Evolutionary conservation across 192 early-diverging fungal genomes (phyloP), one percentile per base, ranked within the genome.

Genomic region (Backusella macrospora): DNA sequence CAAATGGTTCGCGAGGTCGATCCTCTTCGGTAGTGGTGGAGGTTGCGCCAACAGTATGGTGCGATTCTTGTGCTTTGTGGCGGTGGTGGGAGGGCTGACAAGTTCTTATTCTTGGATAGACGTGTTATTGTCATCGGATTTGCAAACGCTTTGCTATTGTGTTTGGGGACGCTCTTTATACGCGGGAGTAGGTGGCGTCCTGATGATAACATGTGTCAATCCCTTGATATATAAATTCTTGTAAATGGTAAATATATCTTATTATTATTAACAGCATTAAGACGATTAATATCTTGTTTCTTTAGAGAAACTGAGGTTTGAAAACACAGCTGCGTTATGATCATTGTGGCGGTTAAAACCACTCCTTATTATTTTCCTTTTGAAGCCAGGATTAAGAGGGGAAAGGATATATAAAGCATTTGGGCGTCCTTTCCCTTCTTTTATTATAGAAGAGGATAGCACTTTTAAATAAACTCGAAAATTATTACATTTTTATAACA

Each of bases 331-430:
- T 10, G 52, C 21, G 26, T 59, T 26, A 4, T 5, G 9, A 12
- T 3, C 10, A 59, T 2, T 59, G 18, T 13, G 5, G 48, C n/a
- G 12, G 29, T 2, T 59, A 4, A 59, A 59, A 59, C 18, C 6
- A 52, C 52, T 26, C 10, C 52, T 26, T 26, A 26, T 59, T 12
- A 10, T 12, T 23, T n/a, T 52, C 49, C 49, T 12, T 10, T 13
- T 59, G 52, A 13, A 18, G 10, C 23, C 26, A 12, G 23, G 13
- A 26, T 26, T 23, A 10, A 18, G 52, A 55, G 52, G 18, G 52
- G 52, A 59, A 59, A 59, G 52, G 52, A 29, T 26, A 59, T 59
- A 59, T 59, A 59, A 59, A 59, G 52, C 52, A 59, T 59, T 3
- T 8, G 21, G 23, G 52, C 21, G 52, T 59, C 52, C 52, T 59